These are phyloP conservation scores for Mucuna pruriens DNA, from an alignment of 306 rosid species.

Conservation along the genomic window DNA sequence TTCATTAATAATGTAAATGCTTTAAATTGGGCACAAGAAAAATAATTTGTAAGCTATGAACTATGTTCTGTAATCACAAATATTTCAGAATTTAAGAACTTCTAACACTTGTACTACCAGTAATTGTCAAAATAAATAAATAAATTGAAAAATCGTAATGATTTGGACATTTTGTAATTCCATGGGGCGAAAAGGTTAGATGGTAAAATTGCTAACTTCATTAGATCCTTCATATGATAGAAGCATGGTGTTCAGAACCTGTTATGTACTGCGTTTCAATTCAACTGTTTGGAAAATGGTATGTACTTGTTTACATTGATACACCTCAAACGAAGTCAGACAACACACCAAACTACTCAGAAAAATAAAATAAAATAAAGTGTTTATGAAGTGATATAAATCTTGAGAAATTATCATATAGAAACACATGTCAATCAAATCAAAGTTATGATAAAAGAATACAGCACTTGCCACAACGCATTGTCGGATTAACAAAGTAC, in stretches of 20 bases:
- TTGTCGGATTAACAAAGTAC: slow-evolving; percentile 1
- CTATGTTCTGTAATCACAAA: background rate
- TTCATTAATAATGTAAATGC: too few species aligned
- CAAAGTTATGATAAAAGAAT: background rate
- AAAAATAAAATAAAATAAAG: background rate
- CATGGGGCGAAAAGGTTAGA: background rate
- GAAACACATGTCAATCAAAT: slow-evolving; percentile 3
- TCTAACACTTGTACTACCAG: background rate
- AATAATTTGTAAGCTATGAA: background rate
- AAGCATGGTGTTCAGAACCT: background rate
- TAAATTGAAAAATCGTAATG: background rate
- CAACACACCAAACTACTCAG: background rate
- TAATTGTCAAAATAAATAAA: background rate
- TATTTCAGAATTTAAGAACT: background rate
- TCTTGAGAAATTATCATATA: background rate
- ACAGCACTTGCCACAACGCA: background rate
- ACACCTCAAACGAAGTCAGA: background rate
- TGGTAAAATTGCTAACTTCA: background rate
- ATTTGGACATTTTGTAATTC: background rate
- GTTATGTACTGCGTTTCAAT: too few species aligned
- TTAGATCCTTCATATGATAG: background rate
- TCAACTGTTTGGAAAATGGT: background rate
- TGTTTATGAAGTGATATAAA: background rate
- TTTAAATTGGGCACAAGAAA: too few species aligned
- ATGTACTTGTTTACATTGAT: background rate